These are phyloP conservation scores for Hygrophila difformis DNA, from an alignment of 257 asterid species.

Conservation along the genomic window DNA sequence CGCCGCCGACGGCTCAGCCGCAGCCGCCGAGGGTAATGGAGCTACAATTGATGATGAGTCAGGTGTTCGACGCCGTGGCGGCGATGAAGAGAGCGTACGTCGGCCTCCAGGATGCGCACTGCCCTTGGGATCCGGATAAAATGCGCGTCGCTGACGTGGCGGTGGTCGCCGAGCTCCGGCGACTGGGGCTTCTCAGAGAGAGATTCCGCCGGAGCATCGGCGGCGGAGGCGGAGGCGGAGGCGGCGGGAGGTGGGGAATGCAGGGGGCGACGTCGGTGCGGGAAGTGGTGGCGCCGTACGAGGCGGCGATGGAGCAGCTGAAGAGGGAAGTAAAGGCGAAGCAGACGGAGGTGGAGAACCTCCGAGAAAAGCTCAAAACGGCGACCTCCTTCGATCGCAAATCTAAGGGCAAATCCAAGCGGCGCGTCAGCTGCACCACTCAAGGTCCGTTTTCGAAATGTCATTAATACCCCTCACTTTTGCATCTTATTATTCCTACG, in stretches of 20 bases:
- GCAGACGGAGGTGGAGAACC: slow-evolving; percentile 49
- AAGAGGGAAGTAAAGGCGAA: slow-evolving; percentile 67
- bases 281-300: slow-evolving; percentile 98
- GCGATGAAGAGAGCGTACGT: slow-evolving; percentile 79
- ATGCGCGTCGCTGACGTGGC: slow-evolving; percentile 85
- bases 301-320: slow-evolving; percentile 74
- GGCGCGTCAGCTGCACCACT: slow-evolving; percentile 58
- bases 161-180: slow-evolving; percentile 75
- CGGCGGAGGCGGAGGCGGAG: slow-evolving; percentile 26
- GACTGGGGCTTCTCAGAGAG: slow-evolving; percentile 72
- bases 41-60: slow-evolving; percentile 65
- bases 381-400: slow-evolving; percentile 40
- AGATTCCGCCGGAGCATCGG: slow-evolving; percentile 76
- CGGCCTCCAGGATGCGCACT: slow-evolving; percentile 78
- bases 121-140: slow-evolving; percentile 84
- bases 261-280: slow-evolving; percentile 71
- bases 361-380: slow-evolving; percentile 69
- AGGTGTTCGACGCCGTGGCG: slow-evolving; percentile 82
- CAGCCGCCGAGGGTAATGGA: slow-evolving; percentile 36
- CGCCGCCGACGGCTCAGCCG: slow-evolving; percentile 21
- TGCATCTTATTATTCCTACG: no score
- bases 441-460: slow-evolving; percentile 35
- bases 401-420: slow-evolving; percentile 62
- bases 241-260: slow-evolving; percentile 37
- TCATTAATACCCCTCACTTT: slow-evolving; percentile 5